Evolutionary conservation across 208 protist genomes (phyloP).

Genomic region (Vickermania ingenoplastis): DNA sequence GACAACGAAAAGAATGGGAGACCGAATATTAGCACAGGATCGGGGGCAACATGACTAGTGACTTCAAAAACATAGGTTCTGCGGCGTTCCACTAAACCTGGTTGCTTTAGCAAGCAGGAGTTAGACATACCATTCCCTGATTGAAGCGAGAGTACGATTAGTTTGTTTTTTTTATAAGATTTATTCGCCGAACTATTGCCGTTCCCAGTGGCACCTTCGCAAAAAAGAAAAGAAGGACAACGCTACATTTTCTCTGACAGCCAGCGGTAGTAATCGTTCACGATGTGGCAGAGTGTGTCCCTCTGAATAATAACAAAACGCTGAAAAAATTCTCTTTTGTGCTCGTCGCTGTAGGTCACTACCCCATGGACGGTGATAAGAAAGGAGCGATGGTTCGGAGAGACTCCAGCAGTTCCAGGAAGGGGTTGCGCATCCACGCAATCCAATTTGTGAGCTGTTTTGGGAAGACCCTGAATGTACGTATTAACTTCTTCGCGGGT

Average conservation of each 20-base stretch:
- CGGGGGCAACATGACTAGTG: too few species aligned
- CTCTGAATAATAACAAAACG: conserved; percentile 70
- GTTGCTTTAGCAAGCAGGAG: too few species aligned
- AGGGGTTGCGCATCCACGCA: conserved; percentile 86
- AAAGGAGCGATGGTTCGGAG: conserved; percentile 37
- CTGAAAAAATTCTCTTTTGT: conserved; percentile 82
- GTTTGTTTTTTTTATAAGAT: too few species aligned
- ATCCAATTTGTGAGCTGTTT: conserved; percentile 70
- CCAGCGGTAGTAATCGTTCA: conserved; percentile 90
- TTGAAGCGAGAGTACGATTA: too few species aligned
- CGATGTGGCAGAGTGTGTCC: conserved; percentile 70
- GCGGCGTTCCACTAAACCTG: too few species aligned
- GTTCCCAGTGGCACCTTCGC: too few species aligned
- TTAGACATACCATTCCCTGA: too few species aligned
- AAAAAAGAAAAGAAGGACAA: too few species aligned
- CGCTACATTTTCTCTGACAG: conserved; percentile 61
- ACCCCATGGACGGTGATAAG: conserved; percentile 69
- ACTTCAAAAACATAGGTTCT: too few species aligned
- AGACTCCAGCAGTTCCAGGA: conserved; percentile 54
- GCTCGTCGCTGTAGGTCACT: conserved; percentile 82
- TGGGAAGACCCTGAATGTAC: conserved; percentile 58
- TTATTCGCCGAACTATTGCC: too few species aligned
- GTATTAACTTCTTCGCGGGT: conserved; percentile 31
- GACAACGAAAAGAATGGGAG: too few species aligned
- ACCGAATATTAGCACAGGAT: too few species aligned